Conservation (phyloP, 257 asterid genomes). For the Cinchona pubescens region DNA sequence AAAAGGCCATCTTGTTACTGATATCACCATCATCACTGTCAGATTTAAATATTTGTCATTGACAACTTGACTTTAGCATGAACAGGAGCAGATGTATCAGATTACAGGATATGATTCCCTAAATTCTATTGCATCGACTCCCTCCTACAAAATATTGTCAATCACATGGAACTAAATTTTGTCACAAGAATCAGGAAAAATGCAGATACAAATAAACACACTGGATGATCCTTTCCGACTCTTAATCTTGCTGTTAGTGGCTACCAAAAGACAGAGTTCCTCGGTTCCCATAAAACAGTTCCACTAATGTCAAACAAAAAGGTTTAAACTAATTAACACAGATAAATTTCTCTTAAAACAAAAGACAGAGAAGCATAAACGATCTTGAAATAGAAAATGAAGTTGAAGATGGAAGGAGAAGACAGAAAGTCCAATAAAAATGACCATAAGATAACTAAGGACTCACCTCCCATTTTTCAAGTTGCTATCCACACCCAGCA, state of each 20-base stretch:
- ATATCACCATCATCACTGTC: background rate
- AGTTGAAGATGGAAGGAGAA: background rate
- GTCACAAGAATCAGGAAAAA: background rate
- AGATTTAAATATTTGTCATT: background rate
- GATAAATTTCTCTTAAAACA: background rate
- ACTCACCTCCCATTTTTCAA: constrained; percentile 81
- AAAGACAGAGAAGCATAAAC: background rate
- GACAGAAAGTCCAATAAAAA: background rate
- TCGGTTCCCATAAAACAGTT: background rate
- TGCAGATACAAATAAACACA: background rate
- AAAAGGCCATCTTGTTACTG: background rate
- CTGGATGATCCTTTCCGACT: background rate
- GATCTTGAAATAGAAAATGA: background rate
- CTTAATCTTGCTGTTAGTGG: background rate
- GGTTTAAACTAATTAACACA: background rate
- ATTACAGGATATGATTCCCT: background rate
- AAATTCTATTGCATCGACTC: background rate
- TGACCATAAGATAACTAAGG: constrained; percentile 12
- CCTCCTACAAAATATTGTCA: background rate
- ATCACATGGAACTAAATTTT: background rate
- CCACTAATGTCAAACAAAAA: background rate
- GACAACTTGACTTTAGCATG: background rate
- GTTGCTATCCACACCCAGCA: constrained; percentile 70
- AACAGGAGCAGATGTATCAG: background rate
- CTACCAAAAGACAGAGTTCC: no score